Conservation (phyloP, 345 rosid genomes). For the Dipteronia dyeriana region DNA sequence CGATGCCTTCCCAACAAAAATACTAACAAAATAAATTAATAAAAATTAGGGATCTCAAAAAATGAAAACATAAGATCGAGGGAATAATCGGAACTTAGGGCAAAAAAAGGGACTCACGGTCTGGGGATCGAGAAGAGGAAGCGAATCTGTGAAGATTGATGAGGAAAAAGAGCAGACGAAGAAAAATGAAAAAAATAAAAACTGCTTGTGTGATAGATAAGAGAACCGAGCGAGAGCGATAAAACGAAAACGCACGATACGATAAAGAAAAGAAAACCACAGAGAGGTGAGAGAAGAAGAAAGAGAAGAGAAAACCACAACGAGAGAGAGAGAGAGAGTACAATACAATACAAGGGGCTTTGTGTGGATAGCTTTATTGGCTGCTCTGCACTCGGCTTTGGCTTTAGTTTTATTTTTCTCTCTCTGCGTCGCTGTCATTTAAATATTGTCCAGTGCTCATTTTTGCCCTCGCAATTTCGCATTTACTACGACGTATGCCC, state of each 20-base stretch:
- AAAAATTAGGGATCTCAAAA: slow-evolving; percentile 35
- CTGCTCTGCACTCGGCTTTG: slow-evolving; percentile 13
- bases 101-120: slow-evolving; percentile 39
- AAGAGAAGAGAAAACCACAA: slow-evolving; percentile 23
- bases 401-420: neutral
- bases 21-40: neutral
- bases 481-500: slow-evolving; percentile 22
- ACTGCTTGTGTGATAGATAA: slow-evolving; percentile 14
- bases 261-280: slow-evolving; percentile 19
- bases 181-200: neutral
- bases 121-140: slow-evolving; percentile 33
- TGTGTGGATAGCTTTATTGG: slow-evolving; percentile 30
- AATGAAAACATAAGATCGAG: slow-evolving; percentile 12
- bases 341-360: slow-evolving; percentile 1
- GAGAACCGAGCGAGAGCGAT: slow-evolving; percentile 21
- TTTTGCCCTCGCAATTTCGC: slow-evolving; percentile 24
- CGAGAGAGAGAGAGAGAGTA: slow-evolving; percentile 13
- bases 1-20: neutral
- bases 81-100: slow-evolving; percentile 27
- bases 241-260: slow-evolving; percentile 18
- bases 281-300: slow-evolving; percentile 10
- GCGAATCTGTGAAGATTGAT: slow-evolving; percentile 42
- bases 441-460: slow-evolving; percentile 21
- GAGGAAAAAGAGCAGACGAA: slow-evolving; percentile 4
- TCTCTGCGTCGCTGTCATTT: slow-evolving; percentile 30